Conservation (phyloP, 2,329 filamentous ascomycete species). For the Ophiostoma angusticollis region DNA sequence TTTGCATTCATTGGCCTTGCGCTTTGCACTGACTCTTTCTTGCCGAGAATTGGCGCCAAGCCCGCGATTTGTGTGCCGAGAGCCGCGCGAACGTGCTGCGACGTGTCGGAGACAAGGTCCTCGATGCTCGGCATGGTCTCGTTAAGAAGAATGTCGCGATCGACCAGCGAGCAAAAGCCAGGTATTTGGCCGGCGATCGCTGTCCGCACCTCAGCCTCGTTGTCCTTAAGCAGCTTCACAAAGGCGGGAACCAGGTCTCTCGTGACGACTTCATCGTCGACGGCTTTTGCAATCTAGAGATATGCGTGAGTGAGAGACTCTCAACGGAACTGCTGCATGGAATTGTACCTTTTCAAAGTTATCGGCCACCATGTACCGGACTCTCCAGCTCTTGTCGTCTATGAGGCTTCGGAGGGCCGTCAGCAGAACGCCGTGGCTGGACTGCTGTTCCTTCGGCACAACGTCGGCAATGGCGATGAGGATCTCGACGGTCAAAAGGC, state of each 20-base stretch:
- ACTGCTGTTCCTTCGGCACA: constrained; percentile 95
- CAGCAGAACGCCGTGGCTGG: constrained; percentile 85
- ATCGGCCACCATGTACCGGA: constrained; percentile 98
- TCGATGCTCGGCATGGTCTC: constrained; percentile 96
- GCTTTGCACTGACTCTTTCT: constrained; percentile 89
- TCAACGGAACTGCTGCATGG: not conserved
- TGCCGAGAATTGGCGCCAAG: constrained; percentile 89
- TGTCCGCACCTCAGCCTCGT: constrained; percentile 92
- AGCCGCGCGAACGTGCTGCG: constrained; percentile 91
- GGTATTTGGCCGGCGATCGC: constrained; percentile 96
- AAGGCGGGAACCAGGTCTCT: constrained; percentile 92
- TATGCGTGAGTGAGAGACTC: not conserved
- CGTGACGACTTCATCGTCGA: constrained; percentile 90
- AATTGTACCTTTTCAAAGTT: constrained; percentile 78
- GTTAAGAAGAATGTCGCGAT: constrained; percentile 75
- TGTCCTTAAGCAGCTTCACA: constrained; percentile 94
- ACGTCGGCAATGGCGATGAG: constrained; percentile 93
- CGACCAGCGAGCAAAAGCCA: constrained; percentile 84
- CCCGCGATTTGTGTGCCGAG: constrained; percentile 95
- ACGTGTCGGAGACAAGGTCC: constrained; percentile 88
- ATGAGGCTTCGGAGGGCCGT: constrained; percentile 86
- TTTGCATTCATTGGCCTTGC: no score
- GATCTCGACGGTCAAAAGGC: constrained; percentile 89
- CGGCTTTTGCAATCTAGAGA: constrained; percentile 82
- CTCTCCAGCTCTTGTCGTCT: constrained; percentile 98